phyloP scores from a whole-genome alignment of 768 basidiomycete genomes.

The Pleurotus tuoliensis region DNA sequence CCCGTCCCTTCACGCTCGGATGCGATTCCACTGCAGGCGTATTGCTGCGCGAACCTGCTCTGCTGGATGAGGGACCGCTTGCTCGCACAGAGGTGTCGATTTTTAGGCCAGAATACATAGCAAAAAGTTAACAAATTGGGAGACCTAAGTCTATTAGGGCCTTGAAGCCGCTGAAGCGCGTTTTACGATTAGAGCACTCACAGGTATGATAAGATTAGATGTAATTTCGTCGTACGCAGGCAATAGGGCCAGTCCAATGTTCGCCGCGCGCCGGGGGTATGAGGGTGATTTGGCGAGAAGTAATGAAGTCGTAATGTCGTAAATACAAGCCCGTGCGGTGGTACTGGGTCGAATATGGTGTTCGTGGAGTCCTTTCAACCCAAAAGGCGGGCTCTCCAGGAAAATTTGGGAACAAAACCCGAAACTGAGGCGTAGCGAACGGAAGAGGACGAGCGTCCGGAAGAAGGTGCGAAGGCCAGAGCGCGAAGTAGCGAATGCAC shows the following conservation, averaged over 20 bases:
- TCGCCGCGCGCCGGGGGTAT: neutral
- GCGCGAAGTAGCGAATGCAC: neutral
- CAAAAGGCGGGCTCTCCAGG: neutral
- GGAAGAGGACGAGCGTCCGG: neutral
- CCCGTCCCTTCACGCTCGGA: slow-evolving; percentile 19
- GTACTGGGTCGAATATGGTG: neutral
- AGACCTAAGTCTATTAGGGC: neutral
- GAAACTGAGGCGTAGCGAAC: neutral
- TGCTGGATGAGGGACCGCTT: slow-evolving; percentile 23
- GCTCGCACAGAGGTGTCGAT: slow-evolving; percentile 43
- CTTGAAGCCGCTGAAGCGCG: neutral
- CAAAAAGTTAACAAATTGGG: slow-evolving; percentile 4
- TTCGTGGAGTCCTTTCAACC: neutral
- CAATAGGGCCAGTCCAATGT: neutral
- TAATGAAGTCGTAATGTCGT: slow-evolving; percentile 3
- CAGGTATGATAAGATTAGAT: slow-evolving; percentile 10
- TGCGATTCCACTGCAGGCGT: slow-evolving; percentile 2
- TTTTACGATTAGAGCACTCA: neutral
- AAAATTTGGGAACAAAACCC: neutral
- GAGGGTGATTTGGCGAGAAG: neutral
- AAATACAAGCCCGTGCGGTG: slow-evolving; percentile 3
- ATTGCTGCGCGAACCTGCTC: slow-evolving; percentile 27
- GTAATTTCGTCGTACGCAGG: neutral
- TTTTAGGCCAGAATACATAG: slow-evolving; percentile 46
- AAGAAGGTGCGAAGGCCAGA: neutral